These are phyloP conservation scores for Capsicum baccatum DNA, from an alignment of 257 asterid species.

Conservation along the genomic window DNA sequence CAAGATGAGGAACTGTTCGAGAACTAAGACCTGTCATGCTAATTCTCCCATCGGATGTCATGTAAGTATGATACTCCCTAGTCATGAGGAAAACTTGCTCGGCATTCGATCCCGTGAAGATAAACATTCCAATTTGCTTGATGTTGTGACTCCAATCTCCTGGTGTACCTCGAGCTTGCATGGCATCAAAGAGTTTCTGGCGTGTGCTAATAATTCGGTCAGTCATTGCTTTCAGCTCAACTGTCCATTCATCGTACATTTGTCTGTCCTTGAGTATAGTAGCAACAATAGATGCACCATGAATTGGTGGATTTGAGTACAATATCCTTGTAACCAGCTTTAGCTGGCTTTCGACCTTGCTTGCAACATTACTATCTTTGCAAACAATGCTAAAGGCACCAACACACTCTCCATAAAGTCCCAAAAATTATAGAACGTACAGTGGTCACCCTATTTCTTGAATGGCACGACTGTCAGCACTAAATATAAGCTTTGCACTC, in stretches of 20 bases:
- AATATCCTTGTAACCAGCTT: constrained; percentile 83
- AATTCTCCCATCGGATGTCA: constrained; percentile 93
- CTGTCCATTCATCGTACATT: constrained; percentile 73
- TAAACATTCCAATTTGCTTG: constrained; percentile 91
- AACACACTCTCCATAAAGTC: constrained; percentile 85
- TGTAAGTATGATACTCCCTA: constrained; percentile 76
- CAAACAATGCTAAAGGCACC: constrained; percentile 89
- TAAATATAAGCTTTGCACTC: constrained; percentile 88
- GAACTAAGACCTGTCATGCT: constrained; percentile 96
- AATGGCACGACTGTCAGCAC: constrained; percentile 41
- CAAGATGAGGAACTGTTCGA: constrained; percentile 70
- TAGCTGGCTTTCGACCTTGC: constrained; percentile 79
- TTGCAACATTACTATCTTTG: constrained; percentile 62
- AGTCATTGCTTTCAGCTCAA: constrained; percentile 87
- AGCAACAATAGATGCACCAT: constrained; percentile 82
- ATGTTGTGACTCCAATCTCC: constrained; percentile 68
- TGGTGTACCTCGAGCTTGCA: constrained; percentile 66
- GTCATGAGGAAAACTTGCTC: constrained; percentile 82
- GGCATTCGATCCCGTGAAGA: constrained; percentile 72
- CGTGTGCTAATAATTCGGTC: constrained; percentile 88
- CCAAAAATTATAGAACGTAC: constrained; percentile 37
- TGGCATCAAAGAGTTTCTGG: constrained; percentile 68
- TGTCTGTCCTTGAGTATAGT: constrained; percentile 64
- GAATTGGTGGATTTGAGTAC: constrained; percentile 88
- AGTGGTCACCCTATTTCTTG: too few relatives aligned